These are phyloP conservation scores for Suillus alpinus DNA, from an alignment of 768 basidiomycete genomes.

Conservation along the genomic window DNA sequence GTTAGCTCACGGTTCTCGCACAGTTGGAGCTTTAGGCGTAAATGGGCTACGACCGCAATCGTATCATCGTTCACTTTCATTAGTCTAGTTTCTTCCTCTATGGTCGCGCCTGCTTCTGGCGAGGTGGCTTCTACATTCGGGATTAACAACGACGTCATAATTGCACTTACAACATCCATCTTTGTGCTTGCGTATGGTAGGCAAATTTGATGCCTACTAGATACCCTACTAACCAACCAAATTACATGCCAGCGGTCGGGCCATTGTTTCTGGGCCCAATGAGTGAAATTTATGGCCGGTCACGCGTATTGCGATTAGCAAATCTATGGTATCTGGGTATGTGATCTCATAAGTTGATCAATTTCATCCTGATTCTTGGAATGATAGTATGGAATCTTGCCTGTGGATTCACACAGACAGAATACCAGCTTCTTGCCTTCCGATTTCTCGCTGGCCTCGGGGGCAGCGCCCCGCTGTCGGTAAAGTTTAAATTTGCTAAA, in stretches of 20 bases:
- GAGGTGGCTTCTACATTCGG: conserved; percentile 54
- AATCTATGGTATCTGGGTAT: conserved; percentile 68
- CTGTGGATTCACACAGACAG: conserved; percentile 62
- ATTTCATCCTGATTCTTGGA: background rate
- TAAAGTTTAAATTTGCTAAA: conserved; percentile 15
- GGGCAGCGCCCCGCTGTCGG: conserved; percentile 65
- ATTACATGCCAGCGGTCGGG: conserved; percentile 17
- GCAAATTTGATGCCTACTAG: conserved; percentile 3
- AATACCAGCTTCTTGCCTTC: conserved; percentile 60
- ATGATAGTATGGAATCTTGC: conserved; percentile 56
- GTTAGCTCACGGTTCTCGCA: background rate
- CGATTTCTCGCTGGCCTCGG: conserved; percentile 70
- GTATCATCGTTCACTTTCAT: conserved; percentile 71
- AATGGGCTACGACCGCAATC: conserved; percentile 65
- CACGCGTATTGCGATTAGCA: conserved; percentile 54
- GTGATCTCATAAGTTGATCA: conserved; percentile 5
- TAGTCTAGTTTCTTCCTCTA: conserved; percentile 66
- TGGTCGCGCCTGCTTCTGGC: conserved; percentile 63
- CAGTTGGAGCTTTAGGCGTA: conserved; percentile 56
- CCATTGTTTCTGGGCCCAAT: conserved; percentile 54
- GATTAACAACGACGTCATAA: conserved; percentile 45
- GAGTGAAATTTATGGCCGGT: conserved; percentile 70
- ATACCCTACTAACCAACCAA: background rate
- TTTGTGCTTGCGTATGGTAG: conserved; percentile 61
- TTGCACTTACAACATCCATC: conserved; percentile 59